Conservation (phyloP, 768 basidiomycete species). For the Calocybe gangraenosa region DNA sequence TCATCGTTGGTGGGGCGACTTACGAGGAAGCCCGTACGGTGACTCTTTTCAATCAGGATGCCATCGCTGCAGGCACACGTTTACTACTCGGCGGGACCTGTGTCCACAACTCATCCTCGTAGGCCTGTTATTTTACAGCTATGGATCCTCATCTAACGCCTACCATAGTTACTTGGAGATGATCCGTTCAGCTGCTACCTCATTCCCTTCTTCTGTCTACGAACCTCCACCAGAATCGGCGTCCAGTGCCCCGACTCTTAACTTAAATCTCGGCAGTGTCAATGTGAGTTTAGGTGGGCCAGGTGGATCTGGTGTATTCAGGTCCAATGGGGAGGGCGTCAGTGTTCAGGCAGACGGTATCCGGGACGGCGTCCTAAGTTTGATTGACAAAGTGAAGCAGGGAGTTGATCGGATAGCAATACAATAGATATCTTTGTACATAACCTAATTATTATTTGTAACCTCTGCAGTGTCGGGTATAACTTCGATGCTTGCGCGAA, state of each 20-base stretch:
- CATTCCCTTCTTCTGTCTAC: slow-evolving; percentile 62
- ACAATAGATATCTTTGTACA: slow-evolving; percentile 29
- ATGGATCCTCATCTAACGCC: slow-evolving; percentile 8
- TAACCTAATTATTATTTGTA: neutral
- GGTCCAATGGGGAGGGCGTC: slow-evolving; percentile 70
- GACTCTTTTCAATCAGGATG: slow-evolving; percentile 83
- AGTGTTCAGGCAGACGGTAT: slow-evolving; percentile 84
- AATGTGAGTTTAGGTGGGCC: slow-evolving; percentile 92
- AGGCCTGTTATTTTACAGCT: slow-evolving; percentile 17
- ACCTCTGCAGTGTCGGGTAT: slow-evolving; percentile 15
- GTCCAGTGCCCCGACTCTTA: slow-evolving; percentile 73
- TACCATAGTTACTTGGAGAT: slow-evolving; percentile 77
- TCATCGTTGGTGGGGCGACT: slow-evolving; percentile 94
- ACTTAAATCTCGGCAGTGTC: slow-evolving; percentile 88
- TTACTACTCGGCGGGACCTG: slow-evolving; percentile 91
- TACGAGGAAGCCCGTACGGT: slow-evolving; percentile 92
- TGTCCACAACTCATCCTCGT: slow-evolving; percentile 93
- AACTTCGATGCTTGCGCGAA: slow-evolving; percentile 21
- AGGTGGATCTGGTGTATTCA: slow-evolving; percentile 78
- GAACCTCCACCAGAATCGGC: slow-evolving; percentile 75
- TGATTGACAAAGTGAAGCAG: slow-evolving; percentile 87
- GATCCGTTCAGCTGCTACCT: slow-evolving; percentile 67
- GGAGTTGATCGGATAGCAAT: slow-evolving; percentile 66
- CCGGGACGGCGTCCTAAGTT: slow-evolving; percentile 80
- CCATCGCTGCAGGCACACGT: slow-evolving; percentile 61